A percentile compares a stretch with the other conserved stretches of the same genome.
Evolutionary conservation across 1,284 basidiomycete species (phyloP).

Genomic region (Sanghuangporus weigelae): DNA sequence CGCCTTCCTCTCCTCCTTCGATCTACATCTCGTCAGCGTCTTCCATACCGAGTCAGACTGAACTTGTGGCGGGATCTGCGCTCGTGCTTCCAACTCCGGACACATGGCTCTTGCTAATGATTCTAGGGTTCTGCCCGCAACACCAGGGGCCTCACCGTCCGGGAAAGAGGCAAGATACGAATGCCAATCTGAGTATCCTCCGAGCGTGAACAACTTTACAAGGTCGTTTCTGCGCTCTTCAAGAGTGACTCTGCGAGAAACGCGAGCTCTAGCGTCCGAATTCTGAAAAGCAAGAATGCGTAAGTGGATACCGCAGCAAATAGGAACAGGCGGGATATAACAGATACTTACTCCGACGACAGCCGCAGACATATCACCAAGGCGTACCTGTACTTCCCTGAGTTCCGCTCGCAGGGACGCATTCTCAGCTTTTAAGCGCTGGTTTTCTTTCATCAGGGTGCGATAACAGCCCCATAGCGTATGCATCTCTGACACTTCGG

Average conservation of each 20-base stretch:
- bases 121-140: not conserved
- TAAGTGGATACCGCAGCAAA: not conserved
- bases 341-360: not conserved
- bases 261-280: not conserved
- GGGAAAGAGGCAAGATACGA: not conserved
- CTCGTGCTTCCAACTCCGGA: not conserved
- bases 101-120: not conserved
- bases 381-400: not conserved
- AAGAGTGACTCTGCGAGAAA: not conserved
- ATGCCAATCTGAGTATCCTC: not conserved
- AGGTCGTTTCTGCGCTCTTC: not conserved
- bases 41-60: not conserved
- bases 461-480: not conserved
- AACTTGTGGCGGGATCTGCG: not conserved
- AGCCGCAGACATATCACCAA: not conserved
- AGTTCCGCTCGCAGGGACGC: not conserved
- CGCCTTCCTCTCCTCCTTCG: conserved; percentile 39
- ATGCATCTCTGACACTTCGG: not conserved
- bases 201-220: not conserved
- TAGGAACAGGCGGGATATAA: not conserved
- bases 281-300: not conserved
- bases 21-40: conserved; percentile 56
- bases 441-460: not conserved
- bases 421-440: not conserved
- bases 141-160: not conserved